A percentile compares a stretch with the other conserved stretches of the same genome.
phyloP scores from a whole-genome alignment of 495 filamentous ascomycete genomes.

The Amniculicola lignicola region DNA sequence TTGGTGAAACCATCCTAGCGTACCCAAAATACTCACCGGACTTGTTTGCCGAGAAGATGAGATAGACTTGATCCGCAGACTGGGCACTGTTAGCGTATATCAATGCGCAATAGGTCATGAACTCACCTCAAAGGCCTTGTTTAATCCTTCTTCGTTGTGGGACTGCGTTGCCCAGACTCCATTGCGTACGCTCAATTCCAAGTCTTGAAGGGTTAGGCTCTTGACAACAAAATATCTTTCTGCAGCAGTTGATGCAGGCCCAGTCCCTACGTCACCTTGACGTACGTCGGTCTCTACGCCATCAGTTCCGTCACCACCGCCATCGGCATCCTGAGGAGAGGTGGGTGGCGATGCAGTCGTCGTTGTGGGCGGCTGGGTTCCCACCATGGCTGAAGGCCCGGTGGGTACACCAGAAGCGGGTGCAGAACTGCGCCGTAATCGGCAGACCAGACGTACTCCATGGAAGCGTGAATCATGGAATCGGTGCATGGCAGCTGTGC shows the following conservation, averaged over 20 bases:
- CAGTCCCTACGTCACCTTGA: slow-evolving; percentile 16
- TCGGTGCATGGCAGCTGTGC: slow-evolving; percentile 70
- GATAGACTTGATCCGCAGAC: slow-evolving; percentile 83
- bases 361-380: slow-evolving; percentile 9
- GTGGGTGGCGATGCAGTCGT: slow-evolving; percentile 23
- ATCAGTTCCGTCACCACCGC: slow-evolving; percentile 30
- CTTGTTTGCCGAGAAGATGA: slow-evolving; percentile 97
- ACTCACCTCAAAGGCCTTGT: slow-evolving; percentile 79
- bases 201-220: slow-evolving; percentile 89
- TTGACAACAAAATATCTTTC: slow-evolving; percentile 93
- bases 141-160: slow-evolving; percentile 83
- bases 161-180: slow-evolving; percentile 92
- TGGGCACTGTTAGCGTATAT: slow-evolving; percentile 40
- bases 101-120: background rate
- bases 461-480: slow-evolving; percentile 93
- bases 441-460: slow-evolving; percentile 85
- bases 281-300: slow-evolving; percentile 6
- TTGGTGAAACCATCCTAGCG: slow-evolving; percentile 84
- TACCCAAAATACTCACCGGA: slow-evolving; percentile 98
- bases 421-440: slow-evolving; percentile 63
- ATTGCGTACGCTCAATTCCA: slow-evolving; percentile 83
- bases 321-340: slow-evolving; percentile 9
- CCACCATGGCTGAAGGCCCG: slow-evolving; percentile 35
- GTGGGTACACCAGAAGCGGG: slow-evolving; percentile 34
- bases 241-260: slow-evolving; percentile 34